Conservation (phyloP, 2,329 filamentous ascomycete species). For the Pezicula rhizophila region DNA sequence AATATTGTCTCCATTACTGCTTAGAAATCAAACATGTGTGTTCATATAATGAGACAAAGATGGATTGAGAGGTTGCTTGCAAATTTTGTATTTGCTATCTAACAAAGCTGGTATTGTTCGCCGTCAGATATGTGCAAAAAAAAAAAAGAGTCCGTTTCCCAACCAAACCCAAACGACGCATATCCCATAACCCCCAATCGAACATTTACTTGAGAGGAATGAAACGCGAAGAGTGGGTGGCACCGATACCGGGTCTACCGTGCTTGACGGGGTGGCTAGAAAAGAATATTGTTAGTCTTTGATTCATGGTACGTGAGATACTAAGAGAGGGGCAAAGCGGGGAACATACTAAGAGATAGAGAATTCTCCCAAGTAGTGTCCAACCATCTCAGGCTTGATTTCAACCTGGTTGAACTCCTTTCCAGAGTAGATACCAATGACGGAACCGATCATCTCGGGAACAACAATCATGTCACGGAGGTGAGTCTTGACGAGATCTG, state of each 20-base stretch:
- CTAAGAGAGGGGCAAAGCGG: background rate
- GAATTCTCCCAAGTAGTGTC: constrained; percentile 98
- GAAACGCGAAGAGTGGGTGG: constrained; percentile 99
- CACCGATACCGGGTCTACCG: constrained; percentile 99
- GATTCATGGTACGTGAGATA: background rate
- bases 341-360: constrained; percentile 95
- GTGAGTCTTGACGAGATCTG: constrained; percentile 98
- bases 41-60: no score
- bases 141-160: constrained; percentile 3
- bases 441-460: constrained; percentile 98
- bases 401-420: constrained; percentile 99
- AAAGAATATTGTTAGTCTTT: constrained; percentile 40
- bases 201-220: constrained; percentile 93
- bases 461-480: constrained; percentile 99
- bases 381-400: constrained; percentile 99
- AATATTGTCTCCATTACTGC: background rate
- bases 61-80: no score
- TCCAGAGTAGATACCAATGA: constrained; percentile 98
- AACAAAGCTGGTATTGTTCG: background rate
- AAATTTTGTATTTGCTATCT: background rate
- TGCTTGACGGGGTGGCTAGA: constrained; percentile 98
- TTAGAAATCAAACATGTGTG: background rate
- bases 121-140: background rate
- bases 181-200: constrained; percentile 15
- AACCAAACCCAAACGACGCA: constrained; percentile 1